A percentile compares a stretch with the other conserved stretches of the same genome.
These are phyloP conservation scores for Xerocomellus intermedius DNA, from an alignment of 768 basidiomycete species.

Conservation along the genomic window DNA sequence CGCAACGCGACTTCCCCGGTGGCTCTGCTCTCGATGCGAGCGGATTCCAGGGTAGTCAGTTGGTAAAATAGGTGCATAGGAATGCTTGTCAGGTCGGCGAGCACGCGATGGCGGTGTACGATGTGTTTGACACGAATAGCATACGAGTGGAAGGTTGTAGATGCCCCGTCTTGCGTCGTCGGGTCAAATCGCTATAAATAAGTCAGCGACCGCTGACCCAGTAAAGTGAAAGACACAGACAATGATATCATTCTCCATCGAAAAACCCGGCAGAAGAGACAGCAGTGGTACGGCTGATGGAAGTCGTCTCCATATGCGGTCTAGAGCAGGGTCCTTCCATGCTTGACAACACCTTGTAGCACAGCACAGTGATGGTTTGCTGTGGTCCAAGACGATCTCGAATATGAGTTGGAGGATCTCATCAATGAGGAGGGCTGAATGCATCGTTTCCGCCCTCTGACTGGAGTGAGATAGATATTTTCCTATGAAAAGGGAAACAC, in stretches of 20 bases:
- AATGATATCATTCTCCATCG: conserved; percentile 3
- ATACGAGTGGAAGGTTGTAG: conserved; percentile 18
- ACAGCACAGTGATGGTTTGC: conserved; percentile 31
- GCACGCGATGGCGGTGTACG: conserved; percentile 17
- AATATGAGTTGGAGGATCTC: conserved; percentile 49
- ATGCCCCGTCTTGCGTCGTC: background rate
- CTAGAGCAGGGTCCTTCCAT: conserved; percentile 50
- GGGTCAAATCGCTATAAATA: conserved; percentile 11
- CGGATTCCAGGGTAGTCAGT: conserved; percentile 19
- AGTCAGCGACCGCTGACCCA: background rate
- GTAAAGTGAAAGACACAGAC: conserved; percentile 6
- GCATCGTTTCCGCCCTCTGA: conserved; percentile 34
- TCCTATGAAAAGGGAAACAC: background rate
- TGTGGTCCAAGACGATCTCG: conserved; percentile 29
- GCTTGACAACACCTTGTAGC: conserved; percentile 44
- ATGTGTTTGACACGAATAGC: conserved; percentile 26
- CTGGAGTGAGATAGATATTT: background rate
- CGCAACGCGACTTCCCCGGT: conserved; percentile 9
- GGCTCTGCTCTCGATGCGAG: conserved; percentile 19
- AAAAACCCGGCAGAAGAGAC: conserved; percentile 30
- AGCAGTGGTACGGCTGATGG: conserved; percentile 42
- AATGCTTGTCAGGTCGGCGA: conserved; percentile 4
- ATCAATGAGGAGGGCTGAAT: conserved; percentile 45
- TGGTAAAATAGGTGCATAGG: conserved; percentile 1
- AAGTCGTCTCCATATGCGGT: conserved; percentile 44